Percentiles rank a stretch among this genome's conserved stretches.
Evolutionary conservation across 176 grass and related monocot species (phyloP).

Genomic region (Lolium perenne): DNA sequence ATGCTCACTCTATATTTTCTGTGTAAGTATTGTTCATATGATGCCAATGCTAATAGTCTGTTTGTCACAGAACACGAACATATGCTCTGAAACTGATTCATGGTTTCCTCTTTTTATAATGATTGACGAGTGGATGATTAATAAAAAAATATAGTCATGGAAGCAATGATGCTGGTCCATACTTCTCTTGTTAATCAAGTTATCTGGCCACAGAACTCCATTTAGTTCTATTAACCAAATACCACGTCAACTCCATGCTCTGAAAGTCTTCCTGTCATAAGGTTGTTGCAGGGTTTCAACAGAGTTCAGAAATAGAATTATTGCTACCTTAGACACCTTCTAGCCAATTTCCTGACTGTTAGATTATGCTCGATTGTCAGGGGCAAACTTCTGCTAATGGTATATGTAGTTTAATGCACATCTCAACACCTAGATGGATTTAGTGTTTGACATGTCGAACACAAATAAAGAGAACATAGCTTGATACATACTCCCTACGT

Average conservation of each 20-base stretch:
- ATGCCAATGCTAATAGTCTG: constrained; percentile 15
- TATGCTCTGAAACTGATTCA: constrained; percentile 27
- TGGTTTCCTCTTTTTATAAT: constrained; percentile 1
- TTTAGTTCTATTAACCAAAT: constrained; percentile 22
- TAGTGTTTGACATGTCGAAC: not conserved
- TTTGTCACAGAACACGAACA: constrained; percentile 31
- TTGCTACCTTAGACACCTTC: constrained; percentile 14
- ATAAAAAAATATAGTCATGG: constrained; percentile 19
- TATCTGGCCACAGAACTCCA: not conserved
- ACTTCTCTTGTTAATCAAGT: constrained; percentile 31
- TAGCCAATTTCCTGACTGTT: constrained; percentile 11
- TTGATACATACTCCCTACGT: not conserved
- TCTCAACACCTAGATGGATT: not conserved
- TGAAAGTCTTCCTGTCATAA: not conserved
- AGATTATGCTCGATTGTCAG: constrained; percentile 19
- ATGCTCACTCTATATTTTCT: constrained; percentile 16
- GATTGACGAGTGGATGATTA: constrained; percentile 10
- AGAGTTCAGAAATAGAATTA: not conserved
- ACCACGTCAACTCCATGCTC: not conserved
- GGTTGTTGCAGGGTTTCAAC: constrained; percentile 12
- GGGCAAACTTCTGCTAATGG: not conserved
- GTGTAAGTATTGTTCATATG: not conserved
- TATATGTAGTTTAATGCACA: constrained; percentile 10
- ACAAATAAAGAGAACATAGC: constrained; percentile 6
- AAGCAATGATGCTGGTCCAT: constrained; percentile 21